These are phyloP conservation scores for Yamadazyma tumulicola DNA, from an alignment of 805 yeast genomes.

Conservation along the genomic window DNA sequence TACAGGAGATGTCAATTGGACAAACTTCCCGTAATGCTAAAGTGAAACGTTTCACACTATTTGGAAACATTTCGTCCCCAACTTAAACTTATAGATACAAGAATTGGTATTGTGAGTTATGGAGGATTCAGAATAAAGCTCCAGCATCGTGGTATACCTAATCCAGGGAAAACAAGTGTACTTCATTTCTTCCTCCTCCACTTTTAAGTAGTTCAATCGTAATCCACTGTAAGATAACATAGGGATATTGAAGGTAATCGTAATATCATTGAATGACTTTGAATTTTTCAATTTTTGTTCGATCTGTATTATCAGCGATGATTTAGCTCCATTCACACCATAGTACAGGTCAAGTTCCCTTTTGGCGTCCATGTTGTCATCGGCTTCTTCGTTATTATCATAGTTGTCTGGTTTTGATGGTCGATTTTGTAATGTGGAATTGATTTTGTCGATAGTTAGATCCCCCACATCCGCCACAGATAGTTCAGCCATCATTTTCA, in stretches of 20 bases:
- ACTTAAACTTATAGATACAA: slow-evolving; percentile 20
- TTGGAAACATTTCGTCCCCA: slow-evolving; percentile 14
- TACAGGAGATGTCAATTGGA: too few species aligned
- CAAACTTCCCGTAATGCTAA: too few species aligned
- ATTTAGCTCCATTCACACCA: slow-evolving; percentile 35
- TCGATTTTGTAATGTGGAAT: slow-evolving; percentile 4
- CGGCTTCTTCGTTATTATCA: slow-evolving; percentile 6
- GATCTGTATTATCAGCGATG: slow-evolving; percentile 23
- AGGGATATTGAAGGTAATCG: slow-evolving; percentile 32
- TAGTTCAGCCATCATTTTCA: slow-evolving; percentile 56
- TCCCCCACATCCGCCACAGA: background rate
- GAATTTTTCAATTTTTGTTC: slow-evolving; percentile 11
- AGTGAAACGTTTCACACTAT: background rate
- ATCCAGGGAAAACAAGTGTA: slow-evolving; percentile 82
- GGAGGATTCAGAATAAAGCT: background rate
- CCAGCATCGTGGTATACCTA: slow-evolving; percentile 23
- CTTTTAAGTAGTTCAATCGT: slow-evolving; percentile 61
- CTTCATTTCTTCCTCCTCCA: slow-evolving; percentile 51
- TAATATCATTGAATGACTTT: slow-evolving; percentile 20
- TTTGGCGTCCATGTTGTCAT: slow-evolving; percentile 26
- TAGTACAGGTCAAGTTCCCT: slow-evolving; percentile 26
- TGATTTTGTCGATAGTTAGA: slow-evolving; percentile 7
- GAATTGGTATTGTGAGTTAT: slow-evolving; percentile 1
- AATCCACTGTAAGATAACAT: slow-evolving; percentile 63
- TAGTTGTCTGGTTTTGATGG: background rate